A percentile compares a stretch with the other conserved stretches of the same genome.
These are phyloP conservation scores for Codiaeum variegatum DNA, from an alignment of 441 rosid species.

Conservation along the genomic window DNA sequence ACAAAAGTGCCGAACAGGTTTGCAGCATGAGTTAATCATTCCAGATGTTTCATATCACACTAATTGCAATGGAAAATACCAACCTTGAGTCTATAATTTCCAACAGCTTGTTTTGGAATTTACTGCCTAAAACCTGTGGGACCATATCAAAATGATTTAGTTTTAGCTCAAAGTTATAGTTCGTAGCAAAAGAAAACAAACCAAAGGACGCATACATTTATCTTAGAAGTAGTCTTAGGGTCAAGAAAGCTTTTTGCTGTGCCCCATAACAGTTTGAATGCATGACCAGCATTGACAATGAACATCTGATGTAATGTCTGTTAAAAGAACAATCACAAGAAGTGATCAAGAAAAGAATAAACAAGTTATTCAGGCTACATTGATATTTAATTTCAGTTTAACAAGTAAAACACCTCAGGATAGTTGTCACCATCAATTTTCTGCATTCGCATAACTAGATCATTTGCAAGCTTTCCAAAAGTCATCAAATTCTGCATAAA, in stretches of 20 bases:
- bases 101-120: conserved; percentile 61
- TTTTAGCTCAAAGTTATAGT: conserved; percentile 15
- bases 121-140: conserved; percentile 74
- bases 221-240: conserved; percentile 88
- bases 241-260: conserved; percentile 81
- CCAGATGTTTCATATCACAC: not conserved
- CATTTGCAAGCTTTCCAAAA: conserved; percentile 81
- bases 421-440: conserved; percentile 95
- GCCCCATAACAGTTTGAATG: conserved; percentile 83
- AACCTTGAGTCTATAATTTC: conserved; percentile 82
- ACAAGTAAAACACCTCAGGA: conserved; percentile 71
- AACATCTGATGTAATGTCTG: conserved; percentile 93
- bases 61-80: conserved; percentile 11
- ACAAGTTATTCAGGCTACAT: conserved; percentile 7
- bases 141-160: conserved; percentile 25
- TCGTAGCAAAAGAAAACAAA: conserved; percentile 15
- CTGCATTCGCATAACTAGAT: conserved; percentile 84
- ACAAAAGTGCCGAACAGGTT: conserved; percentile 22
- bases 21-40: conserved; percentile 11
- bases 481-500: conserved; percentile 70
- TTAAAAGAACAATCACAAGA: conserved; percentile 18
- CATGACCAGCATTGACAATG: conserved; percentile 85
- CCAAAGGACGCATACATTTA: conserved; percentile 50
- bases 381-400: conserved; percentile 3
- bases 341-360: conserved; percentile 14